These are phyloP conservation scores for Metschnikowia cubensis DNA, from an alignment of 805 yeast species.

Conservation along the genomic window DNA sequence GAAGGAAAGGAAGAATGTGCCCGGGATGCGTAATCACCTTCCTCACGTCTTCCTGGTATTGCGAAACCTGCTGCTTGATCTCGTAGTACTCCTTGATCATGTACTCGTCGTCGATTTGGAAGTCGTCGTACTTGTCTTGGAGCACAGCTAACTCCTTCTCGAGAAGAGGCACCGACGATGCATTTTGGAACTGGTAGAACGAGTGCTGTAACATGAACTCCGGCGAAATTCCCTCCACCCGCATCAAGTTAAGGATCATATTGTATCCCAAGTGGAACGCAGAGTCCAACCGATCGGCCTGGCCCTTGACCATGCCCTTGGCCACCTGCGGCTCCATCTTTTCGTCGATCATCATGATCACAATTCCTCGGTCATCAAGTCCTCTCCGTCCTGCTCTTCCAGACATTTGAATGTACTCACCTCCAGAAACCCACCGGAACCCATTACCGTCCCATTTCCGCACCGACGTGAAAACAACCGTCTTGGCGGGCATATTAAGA, in stretches of 20 bases:
- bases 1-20: conserved; percentile 75
- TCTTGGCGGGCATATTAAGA: conserved; percentile 97
- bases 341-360: conserved; percentile 98
- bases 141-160: conserved; percentile 61
- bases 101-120: conserved; percentile 69
- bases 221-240: conserved; percentile 98
- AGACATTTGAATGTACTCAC: conserved; percentile 99
- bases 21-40: conserved; percentile 90
- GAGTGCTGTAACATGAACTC: conserved; percentile 95
- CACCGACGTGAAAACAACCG: conserved; percentile 96
- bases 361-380: conserved; percentile 97
- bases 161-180: conserved; percentile 81
- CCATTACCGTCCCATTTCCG: conserved; percentile 98
- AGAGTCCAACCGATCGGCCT: conserved; percentile 94
- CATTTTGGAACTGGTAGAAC: conserved; percentile 92
- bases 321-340: conserved; percentile 99
- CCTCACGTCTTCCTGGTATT: conserved; percentile 71
- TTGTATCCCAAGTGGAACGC: conserved; percentile 97
- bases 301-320: conserved; percentile 99
- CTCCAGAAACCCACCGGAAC: conserved; percentile 98
- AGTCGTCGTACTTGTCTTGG: conserved; percentile 43
- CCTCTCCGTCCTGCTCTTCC: conserved; percentile 99
- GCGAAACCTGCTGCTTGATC: conserved; percentile 63
- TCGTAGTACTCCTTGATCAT: conserved; percentile 80
- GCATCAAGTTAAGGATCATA: conserved; percentile 91